These are phyloP conservation scores for Haplographium delicatum DNA, from an alignment of 495 filamentous ascomycete genomes.

Conservation along the genomic window DNA sequence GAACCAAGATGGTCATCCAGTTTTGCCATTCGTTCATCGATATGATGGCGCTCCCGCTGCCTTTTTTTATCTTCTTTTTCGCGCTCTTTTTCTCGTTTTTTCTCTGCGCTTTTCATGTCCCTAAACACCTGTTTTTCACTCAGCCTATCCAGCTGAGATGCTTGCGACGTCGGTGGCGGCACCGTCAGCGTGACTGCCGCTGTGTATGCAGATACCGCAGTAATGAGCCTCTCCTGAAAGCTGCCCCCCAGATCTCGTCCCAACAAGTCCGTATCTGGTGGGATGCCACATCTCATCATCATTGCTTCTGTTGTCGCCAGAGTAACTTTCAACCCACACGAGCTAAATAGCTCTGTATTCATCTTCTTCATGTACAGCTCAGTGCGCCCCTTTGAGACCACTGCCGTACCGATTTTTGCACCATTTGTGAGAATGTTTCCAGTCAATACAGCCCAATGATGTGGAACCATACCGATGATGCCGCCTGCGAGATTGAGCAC, in stretches of 20 bases:
- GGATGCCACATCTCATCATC: slow-evolving; percentile 1
- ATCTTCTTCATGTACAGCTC: slow-evolving; percentile 27
- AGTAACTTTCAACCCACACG: slow-evolving; percentile 25
- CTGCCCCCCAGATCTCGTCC: slow-evolving; percentile 16
- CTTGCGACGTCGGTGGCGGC: slow-evolving; percentile 11
- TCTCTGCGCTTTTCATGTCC: slow-evolving; percentile 1
- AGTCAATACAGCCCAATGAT: slow-evolving; percentile 30
- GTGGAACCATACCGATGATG: slow-evolving; percentile 28
- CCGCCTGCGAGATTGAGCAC: slow-evolving; percentile 33
- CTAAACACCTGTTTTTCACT: background rate
- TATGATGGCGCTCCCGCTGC: background rate
- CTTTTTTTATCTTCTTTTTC: background rate
- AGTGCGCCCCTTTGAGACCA: slow-evolving; percentile 27
- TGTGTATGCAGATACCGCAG: slow-evolving; percentile 28
- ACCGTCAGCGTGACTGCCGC: slow-evolving; percentile 27
- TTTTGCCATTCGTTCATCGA: background rate
- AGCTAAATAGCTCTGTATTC: slow-evolving; percentile 29
- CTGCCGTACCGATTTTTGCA: slow-evolving; percentile 26
- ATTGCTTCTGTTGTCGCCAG: slow-evolving; percentile 28
- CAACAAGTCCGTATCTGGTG: slow-evolving; percentile 16
- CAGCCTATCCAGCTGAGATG: background rate
- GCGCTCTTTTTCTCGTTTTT: background rate
- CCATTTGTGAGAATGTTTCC: slow-evolving; percentile 26
- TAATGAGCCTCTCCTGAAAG: slow-evolving; percentile 14
- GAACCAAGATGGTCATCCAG: background rate